These are phyloP conservation scores for Macrocystidia cucumis DNA, from an alignment of 1,284 basidiomycete species.

Conservation along the genomic window DNA sequence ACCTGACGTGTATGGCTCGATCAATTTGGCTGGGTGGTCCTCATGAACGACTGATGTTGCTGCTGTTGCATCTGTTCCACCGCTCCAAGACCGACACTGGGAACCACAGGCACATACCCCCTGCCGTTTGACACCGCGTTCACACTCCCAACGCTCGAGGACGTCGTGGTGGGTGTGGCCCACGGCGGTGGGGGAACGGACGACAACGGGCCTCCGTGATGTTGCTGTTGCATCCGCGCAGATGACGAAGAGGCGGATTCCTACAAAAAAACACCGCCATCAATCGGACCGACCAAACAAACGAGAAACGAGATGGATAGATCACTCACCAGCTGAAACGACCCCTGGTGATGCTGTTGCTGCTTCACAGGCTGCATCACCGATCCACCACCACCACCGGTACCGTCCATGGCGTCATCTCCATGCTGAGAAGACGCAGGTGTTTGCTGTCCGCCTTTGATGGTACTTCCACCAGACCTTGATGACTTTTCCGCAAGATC, in stretches of 20 bases:
- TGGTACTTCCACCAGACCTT: too few species aligned
- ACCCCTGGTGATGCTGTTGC: conserved; percentile 42
- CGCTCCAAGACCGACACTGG: too few species aligned
- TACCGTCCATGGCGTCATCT: conserved; percentile 13
- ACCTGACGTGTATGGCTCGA: too few species aligned
- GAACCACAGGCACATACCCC: conserved; percentile 33
- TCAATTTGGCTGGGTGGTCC: conserved; percentile 44
- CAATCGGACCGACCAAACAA: conserved; percentile 9
- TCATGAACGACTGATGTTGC: conserved; percentile 52
- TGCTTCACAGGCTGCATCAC: conserved; percentile 20
- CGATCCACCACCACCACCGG: too few species aligned
- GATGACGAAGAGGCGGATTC: conserved; percentile 7
- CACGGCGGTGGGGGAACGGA: conserved; percentile 38
- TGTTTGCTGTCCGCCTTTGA: too few species aligned
- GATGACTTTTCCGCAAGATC: conserved; percentile 33
- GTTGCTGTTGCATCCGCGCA: conserved; percentile 9
- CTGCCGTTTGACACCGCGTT: conserved; percentile 15
- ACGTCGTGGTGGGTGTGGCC: conserved; percentile 24
- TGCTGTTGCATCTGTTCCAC: too few species aligned
- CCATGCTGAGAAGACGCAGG: conserved; percentile 15
- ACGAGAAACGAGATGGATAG: conserved; percentile 16
- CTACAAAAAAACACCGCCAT: conserved; percentile 12
- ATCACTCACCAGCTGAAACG: conserved; percentile 43
- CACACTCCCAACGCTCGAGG: too few species aligned
- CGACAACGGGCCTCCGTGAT: conserved; percentile 9